phyloP scores from a whole-genome alignment of 108 stramenopile species.

The Skeletonema grethae region DNA sequence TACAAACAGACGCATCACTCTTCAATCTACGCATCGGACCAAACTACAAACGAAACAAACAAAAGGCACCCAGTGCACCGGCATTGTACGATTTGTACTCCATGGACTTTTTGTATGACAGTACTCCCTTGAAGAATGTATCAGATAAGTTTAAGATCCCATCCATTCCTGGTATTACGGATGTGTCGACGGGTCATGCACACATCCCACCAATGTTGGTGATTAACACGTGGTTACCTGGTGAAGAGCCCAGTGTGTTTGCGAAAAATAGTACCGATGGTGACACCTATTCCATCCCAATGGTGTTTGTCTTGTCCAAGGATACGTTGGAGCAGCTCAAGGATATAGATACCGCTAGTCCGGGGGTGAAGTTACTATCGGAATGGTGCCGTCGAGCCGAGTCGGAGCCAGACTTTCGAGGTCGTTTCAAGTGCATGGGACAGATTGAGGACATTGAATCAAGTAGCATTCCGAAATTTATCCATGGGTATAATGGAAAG shows the following conservation, averaged over 20 bases:
- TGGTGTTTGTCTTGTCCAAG: conserved; percentile 54
- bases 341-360: conserved; percentile 58
- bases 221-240: conserved; percentile 47
- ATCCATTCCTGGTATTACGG: conserved; percentile 51
- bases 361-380: conserved; percentile 56
- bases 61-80: conserved; percentile 51
- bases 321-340: conserved; percentile 55
- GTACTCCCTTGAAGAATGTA: conserved; percentile 26
- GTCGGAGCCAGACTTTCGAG: conserved; percentile 53
- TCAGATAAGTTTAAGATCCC: conserved; percentile 45
- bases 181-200: conserved; percentile 47
- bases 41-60: conserved; percentile 52
- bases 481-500: conserved; percentile 64
- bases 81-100: conserved; percentile 49
- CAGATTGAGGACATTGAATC: conserved; percentile 52
- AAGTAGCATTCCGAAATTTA: conserved; percentile 52
- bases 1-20: conserved; percentile 15
- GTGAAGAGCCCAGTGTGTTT: conserved; percentile 53
- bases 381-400: conserved; percentile 64
- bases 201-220: conserved; percentile 60
- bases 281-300: conserved; percentile 45
- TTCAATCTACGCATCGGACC: conserved; percentile 51
- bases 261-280: conserved; percentile 26
- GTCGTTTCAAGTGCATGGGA: conserved; percentile 63
- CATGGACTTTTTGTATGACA: conserved; percentile 45